These are phyloP conservation scores for Sistotremastrum suecicum DNA, from an alignment of 768 basidiomycete species.

Conservation along the genomic window DNA sequence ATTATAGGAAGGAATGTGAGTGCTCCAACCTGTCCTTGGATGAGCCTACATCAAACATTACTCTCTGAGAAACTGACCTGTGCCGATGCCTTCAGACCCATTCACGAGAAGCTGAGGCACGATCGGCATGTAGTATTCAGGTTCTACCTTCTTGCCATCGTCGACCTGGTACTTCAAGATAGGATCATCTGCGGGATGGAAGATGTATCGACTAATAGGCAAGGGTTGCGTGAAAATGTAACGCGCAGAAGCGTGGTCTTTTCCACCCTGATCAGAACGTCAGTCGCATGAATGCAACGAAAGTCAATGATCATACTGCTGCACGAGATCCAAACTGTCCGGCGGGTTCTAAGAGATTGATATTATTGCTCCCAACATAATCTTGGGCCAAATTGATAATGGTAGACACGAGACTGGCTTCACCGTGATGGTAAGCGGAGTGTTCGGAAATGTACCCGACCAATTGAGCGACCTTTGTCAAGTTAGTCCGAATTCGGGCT, in stretches of 20 bases:
- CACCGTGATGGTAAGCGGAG: constrained; percentile 94
- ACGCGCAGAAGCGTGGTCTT: constrained; percentile 92
- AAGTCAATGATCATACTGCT: constrained; percentile 11
- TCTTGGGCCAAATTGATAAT: constrained; percentile 91
- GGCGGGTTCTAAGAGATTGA: constrained; percentile 74
- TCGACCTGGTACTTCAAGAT: constrained; percentile 77
- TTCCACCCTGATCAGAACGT: constrained; percentile 57
- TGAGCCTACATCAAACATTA: background rate
- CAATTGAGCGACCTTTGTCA: constrained; percentile 71
- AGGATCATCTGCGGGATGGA: constrained; percentile 74
- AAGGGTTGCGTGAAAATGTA: constrained; percentile 85
- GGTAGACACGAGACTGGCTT: constrained; percentile 71
- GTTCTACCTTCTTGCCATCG: constrained; percentile 77
- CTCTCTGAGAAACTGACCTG: constrained; percentile 36
- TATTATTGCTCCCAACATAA: constrained; percentile 90
- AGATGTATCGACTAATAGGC: constrained; percentile 59
- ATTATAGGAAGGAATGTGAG: constrained; percentile 82
- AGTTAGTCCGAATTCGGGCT: too few species aligned
- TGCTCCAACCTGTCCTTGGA: constrained; percentile 72
- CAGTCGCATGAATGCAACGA: background rate
- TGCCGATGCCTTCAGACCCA: constrained; percentile 95
- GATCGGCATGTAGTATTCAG: constrained; percentile 87
- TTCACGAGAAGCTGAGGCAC: constrained; percentile 84
- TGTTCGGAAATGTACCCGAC: constrained; percentile 92
- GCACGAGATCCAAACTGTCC: constrained; percentile 92